These are phyloP conservation scores for Vigna mungo DNA, from an alignment of 306 rosid species.

Conservation along the genomic window DNA sequence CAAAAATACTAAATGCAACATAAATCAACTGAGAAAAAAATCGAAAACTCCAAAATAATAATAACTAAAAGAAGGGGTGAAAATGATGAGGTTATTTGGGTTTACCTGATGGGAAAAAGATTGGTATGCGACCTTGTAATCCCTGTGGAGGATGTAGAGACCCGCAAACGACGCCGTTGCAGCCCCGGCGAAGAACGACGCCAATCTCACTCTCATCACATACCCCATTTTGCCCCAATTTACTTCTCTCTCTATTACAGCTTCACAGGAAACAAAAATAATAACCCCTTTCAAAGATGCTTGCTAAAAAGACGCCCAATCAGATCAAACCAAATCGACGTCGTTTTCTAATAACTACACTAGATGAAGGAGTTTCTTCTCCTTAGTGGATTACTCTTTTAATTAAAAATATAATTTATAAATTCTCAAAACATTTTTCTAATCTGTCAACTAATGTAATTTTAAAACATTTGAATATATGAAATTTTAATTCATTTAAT, in stretches of 20 bases:
- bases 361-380: too few relatives aligned
- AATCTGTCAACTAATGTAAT: too few relatives aligned
- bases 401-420: too few relatives aligned
- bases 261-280: not conserved
- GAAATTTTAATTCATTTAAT: too few relatives aligned
- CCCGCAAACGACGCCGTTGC: slow-evolving; percentile 83
- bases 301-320: not conserved
- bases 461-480: too few relatives aligned
- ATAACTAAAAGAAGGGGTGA: not conserved
- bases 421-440: too few relatives aligned
- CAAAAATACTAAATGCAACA: not conserved
- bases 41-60: not conserved
- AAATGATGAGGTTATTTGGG: not conserved
- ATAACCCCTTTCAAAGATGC: not conserved
- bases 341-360: not conserved
- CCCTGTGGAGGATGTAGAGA: slow-evolving; percentile 76
- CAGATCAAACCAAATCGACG: not conserved
- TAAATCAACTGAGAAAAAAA: slow-evolving; percentile 2
- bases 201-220: slow-evolving; percentile 82
- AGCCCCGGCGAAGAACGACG: slow-evolving; percentile 86
- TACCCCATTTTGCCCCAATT: slow-evolving; percentile 69
- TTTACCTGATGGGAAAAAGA: slow-evolving; percentile 74
- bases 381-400: too few relatives aligned
- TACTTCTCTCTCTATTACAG: not conserved
- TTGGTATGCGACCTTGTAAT: slow-evolving; percentile 82